Conservation (phyloP, 495 filamentous ascomycete genomes). For the Penicillium pulvis region DNA sequence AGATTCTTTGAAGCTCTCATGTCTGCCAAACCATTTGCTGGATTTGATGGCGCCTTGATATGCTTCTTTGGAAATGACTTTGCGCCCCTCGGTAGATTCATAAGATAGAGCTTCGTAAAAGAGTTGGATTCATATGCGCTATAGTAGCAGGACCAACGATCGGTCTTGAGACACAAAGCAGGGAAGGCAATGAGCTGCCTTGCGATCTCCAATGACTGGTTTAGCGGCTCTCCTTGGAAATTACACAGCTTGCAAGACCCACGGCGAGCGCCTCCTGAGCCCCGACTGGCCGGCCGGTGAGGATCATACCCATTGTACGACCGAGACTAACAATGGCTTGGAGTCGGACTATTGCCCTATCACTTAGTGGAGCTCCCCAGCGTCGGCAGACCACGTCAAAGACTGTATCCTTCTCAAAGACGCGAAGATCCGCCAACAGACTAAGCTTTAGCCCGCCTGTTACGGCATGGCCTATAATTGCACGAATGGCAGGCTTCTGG, state of each 20-base stretch:
- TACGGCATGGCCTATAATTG: conserved; percentile 50
- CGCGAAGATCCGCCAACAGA: conserved; percentile 48
- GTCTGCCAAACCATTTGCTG: conserved; percentile 40
- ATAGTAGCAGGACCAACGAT: conserved; percentile 44
- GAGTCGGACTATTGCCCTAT: conserved; percentile 51
- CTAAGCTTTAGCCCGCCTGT: conserved; percentile 52
- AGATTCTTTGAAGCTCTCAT: conserved; percentile 39
- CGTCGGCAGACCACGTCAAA: conserved; percentile 54
- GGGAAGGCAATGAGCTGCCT: conserved; percentile 46
- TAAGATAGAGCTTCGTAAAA: conserved; percentile 46
- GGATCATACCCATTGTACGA: conserved; percentile 52
- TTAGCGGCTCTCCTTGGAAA: conserved; percentile 45
- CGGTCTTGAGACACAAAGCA: conserved; percentile 45
- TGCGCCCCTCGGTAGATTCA: conserved; percentile 44
- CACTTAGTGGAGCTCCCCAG: conserved; percentile 52
- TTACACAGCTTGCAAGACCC: conserved; percentile 52
- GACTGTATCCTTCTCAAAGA: conserved; percentile 49
- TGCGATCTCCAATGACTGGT: conserved; percentile 45
- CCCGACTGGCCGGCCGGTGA: conserved; percentile 47
- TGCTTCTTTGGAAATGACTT: conserved; percentile 40
- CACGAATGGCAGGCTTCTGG: conserved; percentile 45
- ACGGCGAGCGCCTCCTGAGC: conserved; percentile 50
- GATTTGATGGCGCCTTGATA: conserved; percentile 46
- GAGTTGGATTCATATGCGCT: conserved; percentile 42
- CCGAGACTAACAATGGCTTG: conserved; percentile 51